These are phyloP conservation scores for Forsythia suspensa DNA, from an alignment of 257 asterid genomes.

Conservation along the genomic window DNA sequence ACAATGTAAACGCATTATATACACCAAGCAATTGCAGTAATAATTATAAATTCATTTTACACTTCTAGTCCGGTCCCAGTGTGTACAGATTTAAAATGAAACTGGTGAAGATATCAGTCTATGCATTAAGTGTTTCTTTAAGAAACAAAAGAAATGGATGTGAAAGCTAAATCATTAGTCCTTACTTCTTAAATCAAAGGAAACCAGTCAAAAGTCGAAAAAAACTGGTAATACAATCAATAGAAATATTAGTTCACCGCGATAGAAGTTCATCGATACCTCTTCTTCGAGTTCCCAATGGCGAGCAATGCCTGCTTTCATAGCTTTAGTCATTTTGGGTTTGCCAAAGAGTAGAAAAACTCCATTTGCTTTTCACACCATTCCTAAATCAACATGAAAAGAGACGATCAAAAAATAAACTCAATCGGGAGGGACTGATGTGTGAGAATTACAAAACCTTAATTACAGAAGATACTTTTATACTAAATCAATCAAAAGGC, in stretches of 20 bases:
- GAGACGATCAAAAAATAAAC: background rate
- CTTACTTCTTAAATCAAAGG: background rate
- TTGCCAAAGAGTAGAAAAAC: conserved; percentile 52
- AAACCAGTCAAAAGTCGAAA: background rate
- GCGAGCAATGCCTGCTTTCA: conserved; percentile 84
- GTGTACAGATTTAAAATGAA: background rate
- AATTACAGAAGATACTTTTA: background rate
- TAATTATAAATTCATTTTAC: background rate
- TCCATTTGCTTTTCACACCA: conserved; percentile 97
- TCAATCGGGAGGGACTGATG: no score
- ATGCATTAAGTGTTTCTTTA: background rate
- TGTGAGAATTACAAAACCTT: no score
- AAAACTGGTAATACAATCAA: background rate
- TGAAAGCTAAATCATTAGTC: background rate
- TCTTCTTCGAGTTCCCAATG: conserved; percentile 81
- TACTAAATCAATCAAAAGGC: no score
- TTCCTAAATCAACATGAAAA: conserved; percentile 46
- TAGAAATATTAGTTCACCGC: background rate
- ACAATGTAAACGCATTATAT: background rate
- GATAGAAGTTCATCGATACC: conserved; percentile 34
- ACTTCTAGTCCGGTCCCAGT: no score
- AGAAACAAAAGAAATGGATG: background rate
- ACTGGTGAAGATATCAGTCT: background rate
- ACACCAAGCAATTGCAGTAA: background rate
- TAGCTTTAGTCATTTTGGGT: conserved; percentile 65